These are phyloP conservation scores for Scutellaria baicalensis DNA, from an alignment of 257 asterid genomes.

Conservation along the genomic window DNA sequence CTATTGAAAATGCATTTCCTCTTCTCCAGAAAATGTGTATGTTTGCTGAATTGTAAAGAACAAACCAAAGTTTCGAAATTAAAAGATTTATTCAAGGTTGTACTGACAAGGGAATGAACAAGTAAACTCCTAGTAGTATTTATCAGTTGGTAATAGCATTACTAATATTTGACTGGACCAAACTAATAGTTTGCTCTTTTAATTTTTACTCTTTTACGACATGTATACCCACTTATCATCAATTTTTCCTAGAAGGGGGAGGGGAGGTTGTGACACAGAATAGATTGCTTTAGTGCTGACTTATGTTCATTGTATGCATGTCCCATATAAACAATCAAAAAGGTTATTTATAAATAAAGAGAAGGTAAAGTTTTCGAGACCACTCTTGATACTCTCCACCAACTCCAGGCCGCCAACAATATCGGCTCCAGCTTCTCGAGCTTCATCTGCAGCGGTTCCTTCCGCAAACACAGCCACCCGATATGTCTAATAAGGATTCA, in stretches of 20 bases:
- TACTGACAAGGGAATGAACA: background rate
- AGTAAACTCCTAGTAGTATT: background rate
- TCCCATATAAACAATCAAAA: background rate
- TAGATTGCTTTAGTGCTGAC: background rate
- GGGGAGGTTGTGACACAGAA: background rate
- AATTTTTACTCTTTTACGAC: too few species aligned
- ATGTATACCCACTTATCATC: background rate
- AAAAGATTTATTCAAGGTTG: too few species aligned
- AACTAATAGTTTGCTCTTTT: too few species aligned
- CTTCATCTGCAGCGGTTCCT: constrained; percentile 97
- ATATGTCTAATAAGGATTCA: constrained; percentile 40
- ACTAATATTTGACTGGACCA: too few species aligned
- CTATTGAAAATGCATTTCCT: too few species aligned
- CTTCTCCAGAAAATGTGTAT: too few species aligned
- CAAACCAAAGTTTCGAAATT: too few species aligned
- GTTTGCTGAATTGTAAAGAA: too few species aligned
- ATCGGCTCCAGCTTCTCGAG: constrained; percentile 92
- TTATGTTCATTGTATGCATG: background rate
- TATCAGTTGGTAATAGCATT: background rate
- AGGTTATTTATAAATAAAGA: background rate
- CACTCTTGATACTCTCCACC: constrained; percentile 60
- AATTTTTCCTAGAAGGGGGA: background rate
- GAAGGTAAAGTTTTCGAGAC: constrained; percentile 28
- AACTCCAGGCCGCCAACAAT: constrained; percentile 93
- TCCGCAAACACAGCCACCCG: constrained; percentile 94